Evolutionary conservation across 2,329 filamentous ascomycete genomes (phyloP).

Genomic region (Allantophomopsis cytisporea): DNA sequence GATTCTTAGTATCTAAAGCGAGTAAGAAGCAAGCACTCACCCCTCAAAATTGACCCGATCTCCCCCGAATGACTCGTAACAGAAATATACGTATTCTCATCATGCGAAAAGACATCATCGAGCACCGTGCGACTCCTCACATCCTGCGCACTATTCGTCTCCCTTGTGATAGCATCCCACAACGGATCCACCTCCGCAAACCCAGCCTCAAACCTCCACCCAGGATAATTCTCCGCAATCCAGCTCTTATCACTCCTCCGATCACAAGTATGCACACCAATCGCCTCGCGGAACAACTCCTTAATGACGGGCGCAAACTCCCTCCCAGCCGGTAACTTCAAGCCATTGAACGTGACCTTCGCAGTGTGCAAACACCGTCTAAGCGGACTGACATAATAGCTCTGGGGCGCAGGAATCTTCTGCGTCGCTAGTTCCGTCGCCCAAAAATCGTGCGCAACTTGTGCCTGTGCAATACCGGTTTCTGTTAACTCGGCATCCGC

Average conservation of each 20-base stretch:
- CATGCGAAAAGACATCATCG: conserved; percentile 40
- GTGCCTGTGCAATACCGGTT: conserved; percentile 40
- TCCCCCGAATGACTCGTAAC: conserved; percentile 47
- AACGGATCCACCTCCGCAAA: conserved; percentile 43
- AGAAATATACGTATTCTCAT: conserved; percentile 40
- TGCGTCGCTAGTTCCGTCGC: conserved; percentile 32
- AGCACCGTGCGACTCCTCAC: conserved; percentile 33
- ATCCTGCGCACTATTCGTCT: conserved; percentile 31
- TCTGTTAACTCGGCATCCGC: conserved; percentile 48
- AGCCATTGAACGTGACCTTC: conserved; percentile 40
- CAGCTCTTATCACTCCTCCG: conserved; percentile 38
- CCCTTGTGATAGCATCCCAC: conserved; percentile 27
- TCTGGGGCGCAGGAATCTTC: conserved; percentile 45
- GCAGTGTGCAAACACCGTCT: conserved; percentile 50
- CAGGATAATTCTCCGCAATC: conserved; percentile 37
- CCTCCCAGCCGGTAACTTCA: conserved; percentile 32
- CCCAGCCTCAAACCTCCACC: conserved; percentile 41
- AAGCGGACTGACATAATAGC: conserved; percentile 52
- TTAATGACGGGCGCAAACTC: conserved; percentile 48
- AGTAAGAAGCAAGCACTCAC: conserved; percentile 4
- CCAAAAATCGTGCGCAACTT: conserved; percentile 46
- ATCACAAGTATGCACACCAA: conserved; percentile 58
- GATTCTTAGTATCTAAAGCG: too few species aligned
- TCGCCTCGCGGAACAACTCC: conserved; percentile 50
- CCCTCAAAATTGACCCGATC: conserved; percentile 32